Conservation (phyloP, 2,329 filamentous ascomycete species). For the Pseudogymnoascus destructans region DNA sequence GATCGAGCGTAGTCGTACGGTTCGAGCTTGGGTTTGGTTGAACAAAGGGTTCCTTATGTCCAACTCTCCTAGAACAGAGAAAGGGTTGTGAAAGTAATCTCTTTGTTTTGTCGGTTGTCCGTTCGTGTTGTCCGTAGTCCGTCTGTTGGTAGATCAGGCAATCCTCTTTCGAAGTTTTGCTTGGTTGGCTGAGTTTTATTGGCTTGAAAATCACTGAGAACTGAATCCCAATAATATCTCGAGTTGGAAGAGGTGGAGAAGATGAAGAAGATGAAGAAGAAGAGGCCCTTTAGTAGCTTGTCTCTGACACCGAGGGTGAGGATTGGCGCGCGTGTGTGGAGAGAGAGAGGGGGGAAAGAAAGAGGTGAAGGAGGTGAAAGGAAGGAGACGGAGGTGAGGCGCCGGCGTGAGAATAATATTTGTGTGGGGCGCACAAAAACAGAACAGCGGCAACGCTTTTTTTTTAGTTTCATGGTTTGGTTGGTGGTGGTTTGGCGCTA, state of each 20-base stretch:
- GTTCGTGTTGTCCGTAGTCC: neutral
- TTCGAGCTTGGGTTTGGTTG: neutral
- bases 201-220: constrained; percentile 8
- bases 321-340: constrained; percentile 9
- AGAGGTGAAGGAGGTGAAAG: neutral
- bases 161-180: constrained; percentile 4
- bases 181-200: neutral
- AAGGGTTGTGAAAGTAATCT: neutral
- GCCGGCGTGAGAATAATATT: neutral
- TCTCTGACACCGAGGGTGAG: constrained; percentile 6
- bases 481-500: neutral
- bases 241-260: neutral
- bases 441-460: neutral
- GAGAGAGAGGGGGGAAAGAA: constrained; percentile 3
- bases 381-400: neutral
- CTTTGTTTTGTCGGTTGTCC: neutral
- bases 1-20: neutral
- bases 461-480: neutral
- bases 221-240: constrained; percentile 8
- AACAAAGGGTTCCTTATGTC: constrained; percentile 2
- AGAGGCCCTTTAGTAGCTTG: constrained; percentile 1
- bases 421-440: constrained; percentile 3
- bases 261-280: constrained; percentile 2
- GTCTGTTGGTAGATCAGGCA: neutral
- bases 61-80: neutral